Base-by-base conservation (phyloP, 257 asterid species). In the Parsonsia alboflavescens region DNA sequence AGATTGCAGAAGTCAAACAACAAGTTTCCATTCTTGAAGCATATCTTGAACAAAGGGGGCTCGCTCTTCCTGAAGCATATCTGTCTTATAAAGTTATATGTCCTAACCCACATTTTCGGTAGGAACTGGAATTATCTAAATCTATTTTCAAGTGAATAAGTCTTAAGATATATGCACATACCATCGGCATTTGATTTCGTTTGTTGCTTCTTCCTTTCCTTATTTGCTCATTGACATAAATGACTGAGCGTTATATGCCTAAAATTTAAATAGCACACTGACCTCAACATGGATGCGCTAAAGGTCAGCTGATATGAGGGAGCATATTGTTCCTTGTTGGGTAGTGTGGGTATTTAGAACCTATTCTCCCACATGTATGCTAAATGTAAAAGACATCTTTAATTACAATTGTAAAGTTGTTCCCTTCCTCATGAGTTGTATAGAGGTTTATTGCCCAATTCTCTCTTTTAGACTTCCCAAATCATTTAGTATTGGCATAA, bases 31-130 rank as follows among this genome's bases (percentile, higher is more conserved):
- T 90, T 66, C 97, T 95, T 72, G 96, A 91, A 83, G 92, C 88
- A 41, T 95, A 95, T 78, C 93, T 95, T 70, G 96, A 92, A 78
- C 97, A 81, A 79, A 92, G 99, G 85, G 99, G 96, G 70, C 84
- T 90, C 45, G 54, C 76, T 75, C 89, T 92, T 78, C 98, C 94
- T 0, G 93, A 89, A 81, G 96, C 93, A 71, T 92, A 81, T 84
- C 76, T 95, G 62, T 87, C 96, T 71, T 82, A 67, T 84, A 92
- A 89, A 84, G 93, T 95, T 82, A 85, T 95, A 77, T 95, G 99
- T 69, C 90, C 99, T 10, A 92, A 90, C 85, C 96, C 97, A 5
- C 81, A 63, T 46, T 90, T 90, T 80, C 68, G 90, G 99, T 95
- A 86, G 73, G 89, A 57, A 22, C 69, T 71, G 17, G 67, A 7